A percentile compares a stretch with the other conserved stretches of the same genome.
Evolutionary conservation across 176 grass and related monocot species (phyloP).

Genomic region (Zea mays): DNA sequence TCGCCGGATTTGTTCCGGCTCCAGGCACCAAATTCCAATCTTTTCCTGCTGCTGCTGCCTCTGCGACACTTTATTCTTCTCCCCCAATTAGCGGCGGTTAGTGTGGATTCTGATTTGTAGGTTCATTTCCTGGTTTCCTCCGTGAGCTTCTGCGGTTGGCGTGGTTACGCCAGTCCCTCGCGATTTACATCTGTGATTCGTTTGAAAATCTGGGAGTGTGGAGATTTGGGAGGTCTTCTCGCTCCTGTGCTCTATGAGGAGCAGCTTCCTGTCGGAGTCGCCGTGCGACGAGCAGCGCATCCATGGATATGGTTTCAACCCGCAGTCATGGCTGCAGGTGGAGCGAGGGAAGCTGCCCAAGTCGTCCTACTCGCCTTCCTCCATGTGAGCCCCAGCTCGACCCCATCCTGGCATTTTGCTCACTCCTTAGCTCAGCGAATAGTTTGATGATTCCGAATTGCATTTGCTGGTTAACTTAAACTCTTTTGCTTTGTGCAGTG

Average conservation of each 20-base stretch:
- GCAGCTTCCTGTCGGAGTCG: constrained; percentile 73
- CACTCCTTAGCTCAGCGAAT: not conserved
- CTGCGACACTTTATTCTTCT: not conserved
- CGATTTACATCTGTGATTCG: constrained; percentile 20
- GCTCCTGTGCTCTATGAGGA: constrained; percentile 95
- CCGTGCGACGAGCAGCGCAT: constrained; percentile 72
- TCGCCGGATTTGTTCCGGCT: constrained; percentile 19
- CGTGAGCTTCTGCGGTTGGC: not conserved
- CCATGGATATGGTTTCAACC: constrained; percentile 65
- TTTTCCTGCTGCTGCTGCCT: not conserved
- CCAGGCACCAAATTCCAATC: constrained; percentile 26
- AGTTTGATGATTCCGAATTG: constrained; percentile 12
- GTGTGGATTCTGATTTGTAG: constrained; percentile 20
- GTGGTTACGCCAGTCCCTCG: constrained; percentile 14
- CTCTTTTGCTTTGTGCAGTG: constrained; percentile 46
- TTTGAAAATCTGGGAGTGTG: constrained; percentile 58
- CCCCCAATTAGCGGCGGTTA: constrained; percentile 21
- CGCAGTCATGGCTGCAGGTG: constrained; percentile 95
- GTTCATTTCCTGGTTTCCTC: not conserved
- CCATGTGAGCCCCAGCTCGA: constrained; percentile 63
- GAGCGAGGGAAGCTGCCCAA: constrained; percentile 83
- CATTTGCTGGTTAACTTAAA: not conserved
- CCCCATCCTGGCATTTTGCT: not conserved
- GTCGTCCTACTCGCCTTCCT: constrained; percentile 74
- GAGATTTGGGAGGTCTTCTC: constrained; percentile 89